These are phyloP conservation scores for Isabelozyma rhagii DNA, from an alignment of 805 yeast species.

Conservation along the genomic window DNA sequence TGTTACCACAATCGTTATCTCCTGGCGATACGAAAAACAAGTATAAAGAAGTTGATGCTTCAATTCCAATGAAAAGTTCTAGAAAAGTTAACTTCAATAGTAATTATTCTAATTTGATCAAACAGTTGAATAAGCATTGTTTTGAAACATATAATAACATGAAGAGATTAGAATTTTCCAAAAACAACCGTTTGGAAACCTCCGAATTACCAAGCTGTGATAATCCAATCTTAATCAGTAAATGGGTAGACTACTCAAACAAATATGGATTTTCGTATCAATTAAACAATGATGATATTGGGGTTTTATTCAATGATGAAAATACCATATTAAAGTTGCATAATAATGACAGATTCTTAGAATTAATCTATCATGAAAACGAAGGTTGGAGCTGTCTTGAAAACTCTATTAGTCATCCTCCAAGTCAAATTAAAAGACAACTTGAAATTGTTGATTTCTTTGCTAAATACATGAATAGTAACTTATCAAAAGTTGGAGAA, in stretches of 20 bases:
- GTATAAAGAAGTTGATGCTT: conserved; percentile 65
- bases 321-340: conserved; percentile 73
- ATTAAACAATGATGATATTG: conserved; percentile 83
- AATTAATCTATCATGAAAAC: conserved; percentile 44
- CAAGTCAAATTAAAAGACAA: conserved; percentile 57
- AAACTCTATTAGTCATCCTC: conserved; percentile 41
- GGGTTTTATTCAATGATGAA: conserved; percentile 84
- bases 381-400: conserved; percentile 49
- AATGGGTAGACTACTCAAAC: conserved; percentile 98
- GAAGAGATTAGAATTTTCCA: conserved; percentile 40
- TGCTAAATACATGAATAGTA: conserved; percentile 87
- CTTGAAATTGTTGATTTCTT: conserved; percentile 85
- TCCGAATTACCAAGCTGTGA: conserved; percentile 41
- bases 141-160: conserved; percentile 36
- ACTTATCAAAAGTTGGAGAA: conserved; percentile 76
- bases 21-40: conserved; percentile 89
- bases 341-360: conserved; percentile 64
- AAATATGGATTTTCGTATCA: conserved; percentile 95
- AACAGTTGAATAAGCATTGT: conserved; percentile 33
- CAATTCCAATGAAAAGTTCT: conserved; percentile 27
- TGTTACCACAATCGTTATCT: conserved; percentile 85
- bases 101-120: conserved; percentile 36
- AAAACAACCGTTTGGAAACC: conserved; percentile 29
- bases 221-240: conserved; percentile 73
- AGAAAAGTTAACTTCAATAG: conserved; percentile 39